These are phyloP conservation scores for Cryptosporidium andersoni DNA, from an alignment of 169 alveolate species.

Conservation along the genomic window DNA sequence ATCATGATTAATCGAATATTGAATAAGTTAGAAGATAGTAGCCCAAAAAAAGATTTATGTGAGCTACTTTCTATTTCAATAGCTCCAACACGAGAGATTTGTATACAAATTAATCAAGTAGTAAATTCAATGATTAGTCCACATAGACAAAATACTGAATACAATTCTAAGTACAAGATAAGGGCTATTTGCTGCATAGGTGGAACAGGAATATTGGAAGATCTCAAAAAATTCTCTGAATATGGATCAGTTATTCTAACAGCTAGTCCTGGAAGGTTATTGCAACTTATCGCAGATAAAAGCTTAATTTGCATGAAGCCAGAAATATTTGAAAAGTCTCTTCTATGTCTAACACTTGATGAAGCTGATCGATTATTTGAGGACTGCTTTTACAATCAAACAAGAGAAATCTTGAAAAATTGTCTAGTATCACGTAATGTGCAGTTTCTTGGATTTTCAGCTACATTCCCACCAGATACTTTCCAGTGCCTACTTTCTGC, in stretches of 20 bases:
- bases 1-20: constrained; percentile 42
- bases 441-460: constrained; percentile 74
- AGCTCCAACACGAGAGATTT: constrained; percentile 89
- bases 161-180: not conserved
- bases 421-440: constrained; percentile 15
- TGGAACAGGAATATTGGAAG: constrained; percentile 44
- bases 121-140: constrained; percentile 5
- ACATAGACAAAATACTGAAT: not conserved
- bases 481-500: constrained; percentile 9
- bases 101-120: constrained; percentile 82
- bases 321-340: constrained; percentile 3
- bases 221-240: constrained; percentile 6
- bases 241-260: not conserved
- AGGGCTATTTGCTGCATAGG: constrained; percentile 40
- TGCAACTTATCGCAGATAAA: constrained; percentile 16
- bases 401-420: not conserved
- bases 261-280: constrained; percentile 65
- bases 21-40: not conserved
- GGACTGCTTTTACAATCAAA: constrained; percentile 65
- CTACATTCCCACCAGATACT: constrained; percentile 72
- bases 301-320: constrained; percentile 2
- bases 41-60: not conserved
- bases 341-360: constrained; percentile 62
- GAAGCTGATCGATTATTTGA: constrained; percentile 76
- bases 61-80: constrained; percentile 14